Evolutionary conservation across 768 basidiomycete genomes (phyloP).

Genomic region (Hericium rajendrae): DNA sequence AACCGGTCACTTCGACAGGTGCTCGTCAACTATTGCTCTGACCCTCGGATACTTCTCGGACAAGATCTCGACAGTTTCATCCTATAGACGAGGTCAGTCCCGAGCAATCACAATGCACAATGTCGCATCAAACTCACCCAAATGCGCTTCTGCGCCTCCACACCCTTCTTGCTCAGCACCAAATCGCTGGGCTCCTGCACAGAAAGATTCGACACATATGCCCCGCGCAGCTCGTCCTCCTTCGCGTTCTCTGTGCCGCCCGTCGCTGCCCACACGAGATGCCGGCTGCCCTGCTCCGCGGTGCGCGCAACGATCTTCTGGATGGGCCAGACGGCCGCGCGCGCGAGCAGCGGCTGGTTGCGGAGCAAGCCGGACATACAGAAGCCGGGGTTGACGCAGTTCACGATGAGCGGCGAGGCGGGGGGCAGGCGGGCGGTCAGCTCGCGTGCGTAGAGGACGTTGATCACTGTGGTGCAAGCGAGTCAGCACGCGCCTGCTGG

Average conservation of each 20-base stretch:
- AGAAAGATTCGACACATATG: background rate
- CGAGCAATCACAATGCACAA: background rate
- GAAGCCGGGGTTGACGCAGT: slow-evolving; percentile 2
- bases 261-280: background rate
- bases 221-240: background rate
- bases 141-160: background rate
- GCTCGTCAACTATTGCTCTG: background rate
- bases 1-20: background rate
- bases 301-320: background rate
- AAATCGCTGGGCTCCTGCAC: slow-evolving; percentile 1
- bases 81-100: background rate
- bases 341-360: background rate
- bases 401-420: background rate
- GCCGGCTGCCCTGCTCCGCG: background rate
- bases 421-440: background rate
- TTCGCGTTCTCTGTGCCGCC: background rate
- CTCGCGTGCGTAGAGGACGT: slow-evolving; percentile 1
- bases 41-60: background rate
- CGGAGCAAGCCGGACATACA: background rate
- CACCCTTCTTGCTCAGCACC: background rate
- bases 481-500: background rate
- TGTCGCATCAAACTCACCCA: background rate
- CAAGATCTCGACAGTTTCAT: background rate
- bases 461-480: background rate
- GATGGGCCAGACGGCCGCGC: background rate